phyloP scores from a whole-genome alignment of 768 basidiomycete species.

The Termitomyces sp. region DNA sequence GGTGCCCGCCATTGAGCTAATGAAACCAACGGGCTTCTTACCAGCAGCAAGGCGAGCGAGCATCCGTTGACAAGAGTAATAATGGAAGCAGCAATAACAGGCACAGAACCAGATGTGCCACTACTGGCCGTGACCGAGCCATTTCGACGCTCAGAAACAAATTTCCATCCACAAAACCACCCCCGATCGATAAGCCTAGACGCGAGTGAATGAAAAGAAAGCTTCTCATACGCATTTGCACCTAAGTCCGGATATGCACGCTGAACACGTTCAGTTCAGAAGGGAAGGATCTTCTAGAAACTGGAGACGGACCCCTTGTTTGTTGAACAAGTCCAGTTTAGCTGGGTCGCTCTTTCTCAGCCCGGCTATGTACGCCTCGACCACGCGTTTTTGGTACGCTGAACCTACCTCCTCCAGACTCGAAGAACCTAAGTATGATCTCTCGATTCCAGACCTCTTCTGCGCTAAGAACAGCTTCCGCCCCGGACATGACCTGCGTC shows the following conservation, averaged over 20 bases:
- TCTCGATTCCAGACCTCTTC: slow-evolving; percentile 29
- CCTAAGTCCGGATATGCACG: slow-evolving; percentile 33
- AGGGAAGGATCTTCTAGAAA: background rate
- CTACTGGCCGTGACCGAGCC: slow-evolving; percentile 22
- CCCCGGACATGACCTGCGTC: slow-evolving; percentile 35
- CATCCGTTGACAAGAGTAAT: slow-evolving; percentile 37
- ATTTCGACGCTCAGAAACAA: slow-evolving; percentile 16
- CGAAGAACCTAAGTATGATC: slow-evolving; percentile 25
- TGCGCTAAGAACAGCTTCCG: slow-evolving; percentile 21
- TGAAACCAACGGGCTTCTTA: slow-evolving; percentile 36
- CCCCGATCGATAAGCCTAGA: background rate
- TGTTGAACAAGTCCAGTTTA: slow-evolving; percentile 20
- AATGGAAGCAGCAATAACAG: slow-evolving; percentile 31
- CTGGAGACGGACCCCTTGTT: slow-evolving; percentile 24
- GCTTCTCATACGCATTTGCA: slow-evolving; percentile 29
- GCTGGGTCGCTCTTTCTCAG: slow-evolving; percentile 27
- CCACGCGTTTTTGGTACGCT: slow-evolving; percentile 36
- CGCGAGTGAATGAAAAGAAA: slow-evolving; percentile 11
- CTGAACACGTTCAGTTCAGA: slow-evolving; percentile 5
- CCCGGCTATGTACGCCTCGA: slow-evolving; percentile 25
- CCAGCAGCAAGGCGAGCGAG: slow-evolving; percentile 30
- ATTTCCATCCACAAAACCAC: slow-evolving; percentile 1
- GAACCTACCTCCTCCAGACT: slow-evolving; percentile 34
- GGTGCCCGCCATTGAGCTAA: slow-evolving; percentile 36
- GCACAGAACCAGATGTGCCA: slow-evolving; percentile 30